Evolutionary conservation across 305 asterid genomes (phyloP), one percentile per base, ranked within the genome.

Genomic region (Fraxinus nigra): DNA sequence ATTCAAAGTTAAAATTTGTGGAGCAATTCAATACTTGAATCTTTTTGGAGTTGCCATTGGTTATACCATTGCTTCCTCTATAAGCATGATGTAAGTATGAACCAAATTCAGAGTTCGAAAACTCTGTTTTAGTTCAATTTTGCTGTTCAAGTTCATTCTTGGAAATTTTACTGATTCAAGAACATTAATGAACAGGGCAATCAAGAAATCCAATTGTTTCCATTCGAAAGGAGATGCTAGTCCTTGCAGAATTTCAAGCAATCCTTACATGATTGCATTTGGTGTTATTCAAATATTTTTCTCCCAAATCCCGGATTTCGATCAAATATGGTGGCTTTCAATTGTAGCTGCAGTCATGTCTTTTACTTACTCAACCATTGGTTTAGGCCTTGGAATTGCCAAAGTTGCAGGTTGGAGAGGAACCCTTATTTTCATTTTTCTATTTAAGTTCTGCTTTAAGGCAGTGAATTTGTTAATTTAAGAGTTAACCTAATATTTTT

Each of bases 281-380:
- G 99, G 98, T 30, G 87, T 87, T 7, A 54, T 90, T 0, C 88
- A 95, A 77, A 89, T 95, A 40, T 0, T 95, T 9, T 89, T 94
- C 85, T 95, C 99, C 0, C 99, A 93, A 81, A 93, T 95, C 70
- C 98, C 98, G 1, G 95, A 95, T 79, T 94, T 95, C 56, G 95
- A 93, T 87, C 97, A 95, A 82, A 94, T 94, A 22, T 92, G 89
- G 90, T 95, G 99, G 99, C 95, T 94, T 59, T 94, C 99, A 5
- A 89, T 92, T n/a, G 97, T 94, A 2, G 98, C 98, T 56, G 97
- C 98, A 0, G 81, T 95, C 16, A 95, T 95, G 98, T 94, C 98
- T n/a, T 95, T 95, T 78, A 93, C 97, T 38, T 95, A 95, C 76
- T 94, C 98, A 61, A 75, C 92, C 37, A 90, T 95, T 73, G 98